phyloP scores from a whole-genome alignment of 2,329 filamentous ascomycete genomes.

The Thermomyces lanuginosus region DNA sequence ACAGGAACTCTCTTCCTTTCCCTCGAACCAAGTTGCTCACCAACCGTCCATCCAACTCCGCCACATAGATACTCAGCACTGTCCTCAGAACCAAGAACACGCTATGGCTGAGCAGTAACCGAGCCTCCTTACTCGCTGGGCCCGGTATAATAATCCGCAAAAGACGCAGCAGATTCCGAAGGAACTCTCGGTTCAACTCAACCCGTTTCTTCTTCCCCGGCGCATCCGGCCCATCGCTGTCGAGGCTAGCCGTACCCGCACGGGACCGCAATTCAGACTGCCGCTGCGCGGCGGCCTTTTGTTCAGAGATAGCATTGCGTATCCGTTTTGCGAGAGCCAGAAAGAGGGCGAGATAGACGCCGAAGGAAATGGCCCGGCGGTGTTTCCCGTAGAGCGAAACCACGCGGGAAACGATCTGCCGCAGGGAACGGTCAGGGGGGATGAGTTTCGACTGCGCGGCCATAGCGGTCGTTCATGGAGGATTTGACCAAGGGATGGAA shows the following conservation, averaged over 20 bases:
- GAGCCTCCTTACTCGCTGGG: slow-evolving; percentile 73
- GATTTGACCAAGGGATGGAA: background rate
- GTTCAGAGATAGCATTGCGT: slow-evolving; percentile 78
- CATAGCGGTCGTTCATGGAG: slow-evolving; percentile 33
- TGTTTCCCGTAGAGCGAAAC: slow-evolving; percentile 60
- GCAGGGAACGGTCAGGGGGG: slow-evolving; percentile 47
- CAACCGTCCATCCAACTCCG: slow-evolving; percentile 82
- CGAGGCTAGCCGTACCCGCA: slow-evolving; percentile 28
- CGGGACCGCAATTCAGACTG: slow-evolving; percentile 45
- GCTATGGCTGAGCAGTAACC: slow-evolving; percentile 76
- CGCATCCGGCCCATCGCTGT: slow-evolving; percentile 14
- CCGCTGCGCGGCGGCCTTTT: slow-evolving; percentile 64
- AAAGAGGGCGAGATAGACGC: slow-evolving; percentile 68
- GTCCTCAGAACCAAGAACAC: slow-evolving; percentile 84
- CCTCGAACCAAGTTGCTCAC: slow-evolving; percentile 87
- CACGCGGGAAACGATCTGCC: slow-evolving; percentile 48
- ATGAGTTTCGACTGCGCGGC: slow-evolving; percentile 58
- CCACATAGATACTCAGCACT: slow-evolving; percentile 85
- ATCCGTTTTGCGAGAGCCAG: slow-evolving; percentile 71
- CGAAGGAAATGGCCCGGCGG: slow-evolving; percentile 66
- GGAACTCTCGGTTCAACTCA: slow-evolving; percentile 79
- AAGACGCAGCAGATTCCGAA: slow-evolving; percentile 59
- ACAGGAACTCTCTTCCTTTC: slow-evolving; percentile 75
- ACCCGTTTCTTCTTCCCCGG: slow-evolving; percentile 52
- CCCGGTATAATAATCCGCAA: slow-evolving; percentile 79